Base-by-base conservation (phyloP, 2,329 filamentous ascomycete genomes). In the Fusarium udum region DNA sequence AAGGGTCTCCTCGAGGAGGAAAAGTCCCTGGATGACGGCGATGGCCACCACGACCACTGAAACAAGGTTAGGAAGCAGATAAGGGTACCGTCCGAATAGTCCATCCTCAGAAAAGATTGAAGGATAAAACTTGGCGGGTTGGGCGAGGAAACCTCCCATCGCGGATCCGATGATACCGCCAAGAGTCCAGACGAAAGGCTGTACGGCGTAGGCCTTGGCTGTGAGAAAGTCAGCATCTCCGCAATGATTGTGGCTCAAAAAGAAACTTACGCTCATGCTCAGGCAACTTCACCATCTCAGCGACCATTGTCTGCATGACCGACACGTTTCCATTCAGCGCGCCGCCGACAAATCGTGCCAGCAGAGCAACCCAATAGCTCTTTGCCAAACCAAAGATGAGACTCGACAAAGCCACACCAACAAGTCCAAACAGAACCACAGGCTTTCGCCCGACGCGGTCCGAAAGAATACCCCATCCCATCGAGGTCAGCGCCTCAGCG, bases 321-420 rank as follows among this genome's bases (percentile, higher is more conserved):
- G 93, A 94, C 43, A 95, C 93, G 75, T 97, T 98, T 51, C 95
- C 95, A 81, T 97, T 97, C 43, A 97, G 88, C 52, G 95, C 81
- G 15, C 95, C 95, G 92, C 97, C 97, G 65, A 95, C 83, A 6
- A 92, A 89, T 80, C 97, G 94, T 4, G 96, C 93, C 45, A 92
- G 69, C 26, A 97, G 86, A 5, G 95, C 92, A 80, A 97, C 94
- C 88, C 90, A 92, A 59, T 97, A 88, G 2, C 87, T 92, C 69
- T 84, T 89, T 80, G 93, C 95, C 78, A 97, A 94, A 3, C 95
- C 95, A 79, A 97, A 97, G 2, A 90, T 90, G 31, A 93, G 80
- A 78, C 97, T 97, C 76, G 93, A 95, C 8, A 87, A 83, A 46
- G 92, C 91, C 16, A 95, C 93, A 67, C 95, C 82, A 12, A 93